Percentiles rank a stretch among this genome's conserved stretches.
Evolutionary conservation across 768 basidiomycete species (phyloP).

Genomic region (Asterophora lycoperdoides): DNA sequence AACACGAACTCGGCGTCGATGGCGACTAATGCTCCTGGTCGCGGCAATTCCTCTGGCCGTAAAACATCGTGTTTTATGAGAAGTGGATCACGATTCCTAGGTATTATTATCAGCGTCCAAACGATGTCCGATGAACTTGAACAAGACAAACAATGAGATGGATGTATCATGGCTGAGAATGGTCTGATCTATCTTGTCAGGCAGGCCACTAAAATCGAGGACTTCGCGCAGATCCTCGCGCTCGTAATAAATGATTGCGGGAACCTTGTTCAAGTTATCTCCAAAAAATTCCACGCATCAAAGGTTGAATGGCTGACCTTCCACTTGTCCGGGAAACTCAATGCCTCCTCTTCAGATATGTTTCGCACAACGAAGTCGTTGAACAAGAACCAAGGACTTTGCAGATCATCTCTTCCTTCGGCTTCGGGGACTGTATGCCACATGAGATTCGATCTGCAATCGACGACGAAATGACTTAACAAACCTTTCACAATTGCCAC

Average conservation of each 20-base stretch:
- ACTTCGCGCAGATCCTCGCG: conserved; percentile 54
- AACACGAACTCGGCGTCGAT: conserved; percentile 98
- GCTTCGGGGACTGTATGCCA: conserved; percentile 55
- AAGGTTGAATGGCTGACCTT: conserved; percentile 60
- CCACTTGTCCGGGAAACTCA: conserved; percentile 87
- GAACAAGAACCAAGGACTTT: conserved; percentile 86
- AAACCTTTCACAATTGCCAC: conserved; percentile 83
- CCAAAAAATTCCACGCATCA: background rate
- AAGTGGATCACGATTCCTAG: conserved; percentile 69
- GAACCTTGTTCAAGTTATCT: conserved; percentile 48
- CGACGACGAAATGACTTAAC: conserved; percentile 12
- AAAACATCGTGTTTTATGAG: conserved; percentile 79
- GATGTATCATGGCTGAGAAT: conserved; percentile 86
- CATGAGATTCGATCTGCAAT: background rate
- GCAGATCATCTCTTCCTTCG: conserved; percentile 35
- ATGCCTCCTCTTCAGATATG: conserved; percentile 79
- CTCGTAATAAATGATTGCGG: conserved; percentile 88
- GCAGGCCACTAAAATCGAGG: conserved; percentile 64
- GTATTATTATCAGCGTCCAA: background rate
- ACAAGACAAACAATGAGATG: conserved; percentile 64
- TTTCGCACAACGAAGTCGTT: conserved; percentile 93
- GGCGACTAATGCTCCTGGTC: conserved; percentile 81
- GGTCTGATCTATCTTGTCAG: conserved; percentile 61
- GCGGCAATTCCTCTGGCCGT: conserved; percentile 70
- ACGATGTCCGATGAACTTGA: background rate